A percentile compares a stretch with the other conserved stretches of the same genome.
Conservation (phyloP, 208 protist genomes). For the Paratrypanosoma confusum region DNA sequence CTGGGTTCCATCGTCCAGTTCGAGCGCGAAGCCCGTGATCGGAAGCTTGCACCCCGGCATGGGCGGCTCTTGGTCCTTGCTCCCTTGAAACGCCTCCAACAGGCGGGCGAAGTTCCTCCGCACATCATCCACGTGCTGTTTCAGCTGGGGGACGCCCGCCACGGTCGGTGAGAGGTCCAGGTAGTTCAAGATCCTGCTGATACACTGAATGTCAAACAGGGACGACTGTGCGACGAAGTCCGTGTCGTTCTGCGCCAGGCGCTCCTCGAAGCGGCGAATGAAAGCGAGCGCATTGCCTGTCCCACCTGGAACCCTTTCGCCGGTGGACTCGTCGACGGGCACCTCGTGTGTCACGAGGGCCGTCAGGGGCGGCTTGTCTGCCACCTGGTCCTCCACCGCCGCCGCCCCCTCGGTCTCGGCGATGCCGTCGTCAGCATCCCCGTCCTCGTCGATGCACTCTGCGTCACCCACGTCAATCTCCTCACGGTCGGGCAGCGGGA, state of each 20-base stretch:
- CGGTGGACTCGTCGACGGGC: background rate
- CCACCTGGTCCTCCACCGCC: background rate
- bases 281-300: conserved; percentile 13
- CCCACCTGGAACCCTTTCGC: conserved; percentile 4
- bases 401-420: background rate
- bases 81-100: conserved; percentile 13
- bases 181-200: conserved; percentile 31
- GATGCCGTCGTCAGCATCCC: background rate
- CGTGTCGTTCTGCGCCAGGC: conserved; percentile 5
- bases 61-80: conserved; percentile 8
- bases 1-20: no score
- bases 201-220: conserved; percentile 29
- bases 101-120: conserved; percentile 17
- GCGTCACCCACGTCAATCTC: conserved; percentile 13
- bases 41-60: no score
- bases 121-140: conserved; percentile 10
- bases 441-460: conserved; percentile 4
- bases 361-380: background rate
- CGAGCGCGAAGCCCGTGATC: no score
- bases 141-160: background rate
- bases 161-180: conserved; percentile 6
- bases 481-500: conserved; percentile 6
- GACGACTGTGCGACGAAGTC: conserved; percentile 16
- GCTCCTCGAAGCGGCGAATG: conserved; percentile 22
- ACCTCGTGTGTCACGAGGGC: background rate